Base-by-base conservation (phyloP, 306 rosid species). In the Boehmeria nivea region DNA sequence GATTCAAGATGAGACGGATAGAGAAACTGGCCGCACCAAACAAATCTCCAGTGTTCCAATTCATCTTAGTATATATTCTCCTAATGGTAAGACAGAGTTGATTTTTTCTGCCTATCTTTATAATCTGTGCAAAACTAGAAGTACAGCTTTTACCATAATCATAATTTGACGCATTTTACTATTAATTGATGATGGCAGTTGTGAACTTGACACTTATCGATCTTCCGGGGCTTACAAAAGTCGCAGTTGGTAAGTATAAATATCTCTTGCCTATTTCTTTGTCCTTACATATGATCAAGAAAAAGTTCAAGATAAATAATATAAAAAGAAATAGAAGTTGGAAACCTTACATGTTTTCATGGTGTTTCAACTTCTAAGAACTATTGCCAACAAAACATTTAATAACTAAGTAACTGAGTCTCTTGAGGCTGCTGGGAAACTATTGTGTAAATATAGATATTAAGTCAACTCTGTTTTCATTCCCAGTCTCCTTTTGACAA, bases 201-300 rank as follows among this genome's bases (percentile, higher is more conserved):
- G 97, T 89, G 61, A 89, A 89, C 78, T 74, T 89, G 89, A 89
- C 97, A 13, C 95, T 86, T 39, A 66, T 89, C 68, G 97, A 89
- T 60, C 97, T 89, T 76, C 97, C 97, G 21, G 97, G 97, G 61
- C 95, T 89, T 54, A 89, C 97, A 4, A 86, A 89, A 71, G 97
- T 89, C 12, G 95, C 97, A 49, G 90, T 89, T 54, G 97, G 97
- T 89, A 70, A 83, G 94, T 72, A 56, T 31, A 18, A 34, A 3
- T 11, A 19, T 63, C 50, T 70, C 42, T 45, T 56, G 36, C 36
- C 5, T 31, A 1, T 31, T 31, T 31, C n/a, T 31, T 10, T 31
- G 8, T 31, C 9, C 36, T 4, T 31, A 31, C 9, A 10, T 31
- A 31, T 10, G 36, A 10, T 31, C 36, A 2, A n/a, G n/a, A 31